These are phyloP conservation scores for Fusarium oxysporum DNA, from an alignment of 2,329 filamentous ascomycete species.

Conservation along the genomic window DNA sequence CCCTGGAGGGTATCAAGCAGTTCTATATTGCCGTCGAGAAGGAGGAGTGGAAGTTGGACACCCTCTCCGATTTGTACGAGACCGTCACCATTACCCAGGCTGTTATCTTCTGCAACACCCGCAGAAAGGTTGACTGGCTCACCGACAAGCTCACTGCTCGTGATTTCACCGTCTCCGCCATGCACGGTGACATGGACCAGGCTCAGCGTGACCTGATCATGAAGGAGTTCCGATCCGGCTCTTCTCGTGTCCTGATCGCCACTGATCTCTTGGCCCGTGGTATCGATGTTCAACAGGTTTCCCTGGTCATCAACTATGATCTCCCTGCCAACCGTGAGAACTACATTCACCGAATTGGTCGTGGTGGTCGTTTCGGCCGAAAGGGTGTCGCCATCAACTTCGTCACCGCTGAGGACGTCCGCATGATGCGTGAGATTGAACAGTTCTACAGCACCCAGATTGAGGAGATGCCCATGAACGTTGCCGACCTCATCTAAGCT, in stretches of 20 bases:
- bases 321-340: constrained; percentile 99
- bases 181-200: constrained; percentile 99
- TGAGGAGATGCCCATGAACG: constrained; percentile 99
- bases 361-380: constrained; percentile 98
- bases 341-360: constrained; percentile 99
- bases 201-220: constrained; percentile 98
- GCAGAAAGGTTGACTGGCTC: constrained; percentile 99
- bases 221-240: constrained; percentile 99
- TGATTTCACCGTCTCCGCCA: constrained; percentile 99
- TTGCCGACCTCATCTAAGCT: constrained; percentile 78
- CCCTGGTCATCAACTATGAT: constrained; percentile 99
- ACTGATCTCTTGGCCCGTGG: constrained; percentile 98
- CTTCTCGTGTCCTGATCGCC: constrained; percentile 97
- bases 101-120: constrained; percentile 99
- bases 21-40: constrained; percentile 99
- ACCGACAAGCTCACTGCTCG: constrained; percentile 98
- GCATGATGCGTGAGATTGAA: constrained; percentile 99
- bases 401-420: constrained; percentile 97
- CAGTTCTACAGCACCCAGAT: constrained; percentile 99
- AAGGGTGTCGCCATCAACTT: constrained; percentile 99
- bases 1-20: constrained; percentile 99
- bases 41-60: constrained; percentile 99
- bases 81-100: constrained; percentile 99
- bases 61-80: constrained; percentile 98
- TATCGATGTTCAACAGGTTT: constrained; percentile 99